Percentiles rank a stretch among this genome's conserved stretches.
Conservation (phyloP, 2,329 filamentous ascomycete genomes). For the Penicillium olsonii region DNA sequence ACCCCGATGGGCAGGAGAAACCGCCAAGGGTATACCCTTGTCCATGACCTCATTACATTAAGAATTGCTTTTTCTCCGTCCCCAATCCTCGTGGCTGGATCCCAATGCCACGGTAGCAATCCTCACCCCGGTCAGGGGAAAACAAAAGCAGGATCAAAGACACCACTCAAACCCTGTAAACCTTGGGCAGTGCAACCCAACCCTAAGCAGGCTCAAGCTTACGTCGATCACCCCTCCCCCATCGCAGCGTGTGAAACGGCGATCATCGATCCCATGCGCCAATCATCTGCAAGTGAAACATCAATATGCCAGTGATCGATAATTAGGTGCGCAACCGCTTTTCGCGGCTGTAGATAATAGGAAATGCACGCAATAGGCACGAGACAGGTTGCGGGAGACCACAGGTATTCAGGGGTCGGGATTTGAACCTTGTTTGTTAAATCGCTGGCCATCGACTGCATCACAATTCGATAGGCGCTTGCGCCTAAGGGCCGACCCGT, state of each 20-base stretch:
- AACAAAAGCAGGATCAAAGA: background rate
- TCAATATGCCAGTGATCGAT: background rate
- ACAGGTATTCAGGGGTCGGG: conserved; percentile 3
- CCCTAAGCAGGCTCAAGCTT: background rate
- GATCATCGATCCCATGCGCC: background rate
- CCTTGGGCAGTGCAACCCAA: background rate
- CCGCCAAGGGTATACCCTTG: background rate
- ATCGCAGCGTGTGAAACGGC: background rate
- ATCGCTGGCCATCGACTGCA: background rate
- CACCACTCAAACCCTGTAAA: background rate
- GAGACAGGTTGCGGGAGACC: conserved; percentile 2
- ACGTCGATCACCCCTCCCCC: background rate
- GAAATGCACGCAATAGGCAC: background rate
- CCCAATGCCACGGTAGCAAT: conserved; percentile 3
- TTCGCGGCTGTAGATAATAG: background rate
- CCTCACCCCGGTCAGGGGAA: background rate
- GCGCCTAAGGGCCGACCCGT: conserved; percentile 8
- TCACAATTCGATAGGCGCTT: background rate
- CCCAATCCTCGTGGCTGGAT: background rate
- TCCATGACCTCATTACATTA: background rate
- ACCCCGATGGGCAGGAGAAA: background rate
- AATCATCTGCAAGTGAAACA: background rate
- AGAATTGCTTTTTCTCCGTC: conserved; percentile 1
- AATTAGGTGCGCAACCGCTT: background rate
- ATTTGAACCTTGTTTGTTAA: background rate